Conservation (phyloP, 2,329 filamentous ascomycete species). For the Aureobasidium vineae region DNA sequence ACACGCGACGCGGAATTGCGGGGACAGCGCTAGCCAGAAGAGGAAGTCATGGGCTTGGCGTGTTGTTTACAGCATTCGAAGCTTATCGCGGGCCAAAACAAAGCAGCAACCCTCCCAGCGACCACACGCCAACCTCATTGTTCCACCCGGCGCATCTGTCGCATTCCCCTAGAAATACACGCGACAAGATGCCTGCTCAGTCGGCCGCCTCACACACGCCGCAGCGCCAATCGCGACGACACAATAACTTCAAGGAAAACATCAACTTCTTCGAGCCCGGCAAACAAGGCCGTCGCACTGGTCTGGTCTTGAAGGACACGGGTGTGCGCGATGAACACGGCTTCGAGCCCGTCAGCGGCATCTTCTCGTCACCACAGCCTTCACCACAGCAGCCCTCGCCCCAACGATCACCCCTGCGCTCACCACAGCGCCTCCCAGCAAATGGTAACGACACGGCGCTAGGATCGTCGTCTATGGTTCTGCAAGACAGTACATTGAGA, state of each 20-base stretch:
- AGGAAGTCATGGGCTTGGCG: slow-evolving; percentile 19
- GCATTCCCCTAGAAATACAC: not conserved
- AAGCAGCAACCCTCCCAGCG: not conserved
- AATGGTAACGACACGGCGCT: slow-evolving; percentile 45
- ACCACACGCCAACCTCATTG: not conserved
- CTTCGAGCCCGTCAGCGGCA: slow-evolving; percentile 79
- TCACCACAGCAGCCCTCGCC: slow-evolving; percentile 40
- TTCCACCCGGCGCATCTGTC: not conserved
- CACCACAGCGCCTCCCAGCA: slow-evolving; percentile 34
- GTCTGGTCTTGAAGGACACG: slow-evolving; percentile 73
- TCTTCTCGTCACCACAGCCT: slow-evolving; percentile 85
- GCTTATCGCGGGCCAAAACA: not conserved
- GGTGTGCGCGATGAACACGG: slow-evolving; percentile 86
- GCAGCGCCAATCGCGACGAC: slow-evolving; percentile 26
- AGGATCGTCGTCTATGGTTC: slow-evolving; percentile 54
- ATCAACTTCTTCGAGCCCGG: slow-evolving; percentile 30
- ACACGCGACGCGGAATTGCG: slow-evolving; percentile 1
- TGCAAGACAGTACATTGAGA: slow-evolving; percentile 57
- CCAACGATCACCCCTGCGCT: not conserved
- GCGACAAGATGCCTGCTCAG: slow-evolving; percentile 16
- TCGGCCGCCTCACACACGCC: slow-evolving; percentile 26
- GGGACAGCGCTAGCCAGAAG: not conserved
- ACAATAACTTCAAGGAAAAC: slow-evolving; percentile 30
- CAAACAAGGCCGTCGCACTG: slow-evolving; percentile 70
- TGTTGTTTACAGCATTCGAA: slow-evolving; percentile 16